Percentiles rank a stretch among this genome's conserved stretches.
phyloP scores from a whole-genome alignment of 2,329 filamentous ascomycete species.

The Aureobasidium leucospermi region DNA sequence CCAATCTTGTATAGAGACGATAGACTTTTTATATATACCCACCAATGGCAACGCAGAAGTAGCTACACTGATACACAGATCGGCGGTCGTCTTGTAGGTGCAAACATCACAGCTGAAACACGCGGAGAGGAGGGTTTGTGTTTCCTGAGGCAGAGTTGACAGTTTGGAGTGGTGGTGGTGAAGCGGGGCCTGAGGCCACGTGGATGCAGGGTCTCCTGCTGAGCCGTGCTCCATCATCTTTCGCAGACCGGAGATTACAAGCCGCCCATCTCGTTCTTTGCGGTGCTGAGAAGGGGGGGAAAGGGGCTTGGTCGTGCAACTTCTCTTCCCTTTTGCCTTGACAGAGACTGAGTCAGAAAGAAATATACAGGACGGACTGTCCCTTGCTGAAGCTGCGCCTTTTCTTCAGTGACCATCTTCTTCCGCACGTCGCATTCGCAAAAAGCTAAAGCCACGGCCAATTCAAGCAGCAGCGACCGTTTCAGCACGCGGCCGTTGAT shows the following conservation, averaged over 20 bases:
- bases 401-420: neutral
- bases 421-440: neutral
- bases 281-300: neutral
- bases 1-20: conserved; percentile 8
- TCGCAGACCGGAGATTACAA: conserved; percentile 2
- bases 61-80: neutral
- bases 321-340: neutral
- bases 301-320: conserved; percentile 1
- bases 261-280: neutral
- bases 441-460: neutral
- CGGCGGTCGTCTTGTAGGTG: neutral
- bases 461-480: neutral
- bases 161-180: neutral
- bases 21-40: neutral
- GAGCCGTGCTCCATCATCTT: neutral
- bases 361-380: neutral
- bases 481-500: conserved; percentile 11
- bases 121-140: neutral
- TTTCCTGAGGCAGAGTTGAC: neutral
- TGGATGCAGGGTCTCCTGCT: neutral
- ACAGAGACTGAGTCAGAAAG: neutral
- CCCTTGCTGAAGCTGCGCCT: neutral
- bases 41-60: neutral
- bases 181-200: neutral
- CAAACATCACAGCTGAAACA: neutral